Base-by-base conservation (phyloP, 139 green algal species). In the Chlorella sp. region DNA sequence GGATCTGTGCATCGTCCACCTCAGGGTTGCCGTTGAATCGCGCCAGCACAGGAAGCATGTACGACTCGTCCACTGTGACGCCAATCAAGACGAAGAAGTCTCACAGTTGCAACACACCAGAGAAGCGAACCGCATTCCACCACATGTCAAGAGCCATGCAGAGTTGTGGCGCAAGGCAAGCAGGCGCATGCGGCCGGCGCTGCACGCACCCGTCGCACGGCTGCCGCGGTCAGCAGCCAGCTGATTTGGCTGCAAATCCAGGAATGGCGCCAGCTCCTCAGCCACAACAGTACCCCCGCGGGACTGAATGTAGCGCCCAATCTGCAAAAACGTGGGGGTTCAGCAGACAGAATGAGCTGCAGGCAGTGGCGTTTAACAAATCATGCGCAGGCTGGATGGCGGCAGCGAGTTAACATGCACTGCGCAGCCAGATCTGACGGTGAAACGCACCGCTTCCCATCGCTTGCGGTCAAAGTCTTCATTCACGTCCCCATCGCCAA, bases 401-500 rank as follows among this genome's bases (percentile, higher is more conserved):
- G 2, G 64, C 64, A 41, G 30, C 30, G 23, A 15, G 44, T 51
- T 6, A 51, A 6, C 44, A 51, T 51, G 44, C 44, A 16, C 44
- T 51, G 44, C 9, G 12, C 51, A 60, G 44, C 51, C 51, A 9
- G 21, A 21, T 4, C 51, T 3, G 21, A 21, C 51, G 21, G 51
- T 38, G 64, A 26, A 11, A 32, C 72, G 71, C 51, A 99, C 91
- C 62, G 80, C 55, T 34, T 90, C 78, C 96, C 96, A 99, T 2
- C 96, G 92, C 51, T 80, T 62, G 71, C 94, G 89, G 56, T 99
- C 95, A 30, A 92, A 96, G 41, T 78, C 90, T 9, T 85, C 51
- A 81, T 99, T 99, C 17, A 96, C 96, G 88, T 99, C 92, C 0
- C 97, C 97, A 87, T 99, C 97, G 0, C 97, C 97, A 92, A 99